Conservation (phyloP, 2,329 filamentous ascomycete genomes). For the Colletotrichum sp. region DNA sequence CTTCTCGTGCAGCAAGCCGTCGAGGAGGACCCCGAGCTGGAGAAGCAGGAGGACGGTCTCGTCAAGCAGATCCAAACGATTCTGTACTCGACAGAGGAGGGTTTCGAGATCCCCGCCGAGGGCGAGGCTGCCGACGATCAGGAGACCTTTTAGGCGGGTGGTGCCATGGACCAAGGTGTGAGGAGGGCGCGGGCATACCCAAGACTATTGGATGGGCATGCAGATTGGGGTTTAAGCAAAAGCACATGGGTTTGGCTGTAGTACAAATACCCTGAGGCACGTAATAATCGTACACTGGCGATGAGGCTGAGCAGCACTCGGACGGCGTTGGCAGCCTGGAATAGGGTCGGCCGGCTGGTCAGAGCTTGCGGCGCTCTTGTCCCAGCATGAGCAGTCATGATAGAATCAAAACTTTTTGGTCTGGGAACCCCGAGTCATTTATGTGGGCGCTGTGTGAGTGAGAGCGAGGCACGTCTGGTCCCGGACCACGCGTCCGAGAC, state of each 20-base stretch:
- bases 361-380: not conserved
- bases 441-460: not conserved
- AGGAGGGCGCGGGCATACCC: not conserved
- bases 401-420: constrained; percentile 10
- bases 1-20: constrained; percentile 90
- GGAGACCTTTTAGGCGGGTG: constrained; percentile 70
- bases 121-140: constrained; percentile 75
- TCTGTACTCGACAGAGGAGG: constrained; percentile 94
- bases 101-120: constrained; percentile 89
- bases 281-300: constrained; percentile 20
- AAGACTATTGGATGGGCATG: not conserved
- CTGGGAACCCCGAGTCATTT: not conserved
- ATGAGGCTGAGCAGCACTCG: constrained; percentile 5
- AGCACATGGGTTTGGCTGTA: constrained; percentile 19
- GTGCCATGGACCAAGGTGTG: not conserved
- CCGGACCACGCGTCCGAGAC: not conserved
- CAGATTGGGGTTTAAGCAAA: not conserved
- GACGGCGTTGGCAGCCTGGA: not conserved
- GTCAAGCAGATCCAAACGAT: constrained; percentile 97
- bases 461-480: not conserved
- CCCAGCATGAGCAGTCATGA: constrained; percentile 10
- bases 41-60: constrained; percentile 90
- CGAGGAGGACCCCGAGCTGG: constrained; percentile 89
- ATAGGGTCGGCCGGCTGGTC: not conserved
- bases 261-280: constrained; percentile 20